Conservation (phyloP, 75 land plant genomes). For the Larix kaempferi region DNA sequence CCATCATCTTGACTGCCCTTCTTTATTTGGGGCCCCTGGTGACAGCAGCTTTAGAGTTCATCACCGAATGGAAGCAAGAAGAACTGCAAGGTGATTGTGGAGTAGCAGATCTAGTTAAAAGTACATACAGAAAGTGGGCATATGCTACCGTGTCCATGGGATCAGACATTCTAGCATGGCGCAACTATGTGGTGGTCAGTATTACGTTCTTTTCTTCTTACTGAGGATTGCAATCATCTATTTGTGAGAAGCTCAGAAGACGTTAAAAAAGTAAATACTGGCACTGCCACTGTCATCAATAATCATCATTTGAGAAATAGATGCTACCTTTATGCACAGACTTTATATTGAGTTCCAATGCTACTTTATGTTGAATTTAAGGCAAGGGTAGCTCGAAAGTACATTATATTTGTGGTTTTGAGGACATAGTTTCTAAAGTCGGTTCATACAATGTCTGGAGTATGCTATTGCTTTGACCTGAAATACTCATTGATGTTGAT, state of each 20-base stretch:
- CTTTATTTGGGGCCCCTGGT: slow-evolving; percentile 81
- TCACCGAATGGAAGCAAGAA: slow-evolving; percentile 24
- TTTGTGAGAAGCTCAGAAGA: not conserved
- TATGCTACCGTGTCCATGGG: slow-evolving; percentile 4
- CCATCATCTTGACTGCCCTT: slow-evolving; percentile 72
- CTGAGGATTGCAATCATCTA: not conserved
- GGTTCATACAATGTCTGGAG: not conserved
- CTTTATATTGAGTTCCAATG: not conserved
- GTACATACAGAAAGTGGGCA: slow-evolving; percentile 2
- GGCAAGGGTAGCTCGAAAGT: not conserved
- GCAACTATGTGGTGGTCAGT: slow-evolving; percentile 88
- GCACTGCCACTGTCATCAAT: not conserved
- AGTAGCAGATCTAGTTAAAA: slow-evolving; percentile 8
- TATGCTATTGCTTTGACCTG: not conserved
- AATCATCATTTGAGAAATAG: not conserved
- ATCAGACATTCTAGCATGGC: slow-evolving; percentile 63
- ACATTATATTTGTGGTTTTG: not conserved
- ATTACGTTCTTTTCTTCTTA: slow-evolving; percentile 2
- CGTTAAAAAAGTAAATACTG: not conserved
- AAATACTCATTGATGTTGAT: not conserved
- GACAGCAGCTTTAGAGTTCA: slow-evolving; percentile 26
- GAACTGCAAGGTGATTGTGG: slow-evolving; percentile 7
- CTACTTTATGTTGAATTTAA: slow-evolving; percentile 3
- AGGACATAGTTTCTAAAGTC: not conserved
- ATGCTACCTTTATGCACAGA: not conserved